Evolutionary conservation across 768 basidiomycete genomes (phyloP).

Genomic region (Coprinellus micaceus): DNA sequence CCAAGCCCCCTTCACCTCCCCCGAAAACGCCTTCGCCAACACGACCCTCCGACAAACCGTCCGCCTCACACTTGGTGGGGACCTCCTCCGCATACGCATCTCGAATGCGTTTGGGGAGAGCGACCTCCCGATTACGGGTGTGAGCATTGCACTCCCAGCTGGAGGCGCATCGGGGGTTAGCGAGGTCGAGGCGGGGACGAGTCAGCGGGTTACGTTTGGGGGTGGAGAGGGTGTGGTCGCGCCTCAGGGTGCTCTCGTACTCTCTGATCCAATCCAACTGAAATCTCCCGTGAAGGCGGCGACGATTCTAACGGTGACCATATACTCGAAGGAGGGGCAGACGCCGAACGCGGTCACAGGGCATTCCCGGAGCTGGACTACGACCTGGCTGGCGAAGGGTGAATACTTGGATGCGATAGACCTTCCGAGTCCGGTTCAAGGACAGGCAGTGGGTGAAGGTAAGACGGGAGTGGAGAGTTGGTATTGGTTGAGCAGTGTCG

Average conservation of each 20-base stretch:
- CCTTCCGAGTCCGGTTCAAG: constrained; percentile 26
- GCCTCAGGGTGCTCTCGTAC: constrained; percentile 41
- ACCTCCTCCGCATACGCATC: constrained; percentile 41
- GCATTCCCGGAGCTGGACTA: constrained; percentile 50
- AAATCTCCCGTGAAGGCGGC: constrained; percentile 28
- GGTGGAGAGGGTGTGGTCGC: constrained; percentile 36
- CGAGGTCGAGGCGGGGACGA: constrained; percentile 31
- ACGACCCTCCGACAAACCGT: constrained; percentile 49
- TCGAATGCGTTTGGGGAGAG: constrained; percentile 47
- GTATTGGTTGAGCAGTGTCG: constrained; percentile 44
- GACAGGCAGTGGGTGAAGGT: constrained; percentile 3
- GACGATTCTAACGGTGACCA: constrained; percentile 36
- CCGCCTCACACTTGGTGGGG: constrained; percentile 37
- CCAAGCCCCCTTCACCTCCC: constrained; percentile 26
- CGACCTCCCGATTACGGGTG: constrained; percentile 41
- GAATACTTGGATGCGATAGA: constrained; percentile 32
- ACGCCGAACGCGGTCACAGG: constrained; percentile 38
- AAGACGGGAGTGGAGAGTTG: constrained; percentile 23
- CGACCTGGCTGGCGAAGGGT: constrained; percentile 38
- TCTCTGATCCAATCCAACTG: constrained; percentile 44
- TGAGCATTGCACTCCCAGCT: constrained; percentile 38
- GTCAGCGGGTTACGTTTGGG: constrained; percentile 41
- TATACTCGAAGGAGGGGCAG: constrained; percentile 41
- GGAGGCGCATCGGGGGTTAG: constrained; percentile 34
- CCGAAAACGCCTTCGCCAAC: constrained; percentile 37